Base-by-base conservation (phyloP, 257 asterid genomes). In the Penstemon newberryi region DNA sequence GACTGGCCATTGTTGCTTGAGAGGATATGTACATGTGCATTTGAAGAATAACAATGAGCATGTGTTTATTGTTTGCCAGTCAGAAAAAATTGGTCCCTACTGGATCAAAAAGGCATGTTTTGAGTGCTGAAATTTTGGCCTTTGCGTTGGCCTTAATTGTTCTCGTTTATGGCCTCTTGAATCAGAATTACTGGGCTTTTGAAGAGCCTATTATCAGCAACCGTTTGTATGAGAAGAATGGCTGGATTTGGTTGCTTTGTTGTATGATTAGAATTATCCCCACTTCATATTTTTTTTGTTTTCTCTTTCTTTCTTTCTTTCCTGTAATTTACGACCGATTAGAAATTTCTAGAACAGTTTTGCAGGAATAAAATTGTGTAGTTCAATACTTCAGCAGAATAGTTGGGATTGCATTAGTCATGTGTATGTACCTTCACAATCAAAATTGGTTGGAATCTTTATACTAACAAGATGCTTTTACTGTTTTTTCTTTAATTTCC, bases 1-100 rank as follows among this genome's bases (percentile, higher is more conserved):
- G 96, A 90, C 75, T 94, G 99, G 99, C 97, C 99, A 1, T 72
- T 86, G 86, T 79, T 90, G 72, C 87, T 94, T 56, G 99, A 94
- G 81, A 89, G 79, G 81, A 87, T 93, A 78, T 87, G 97, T 79
- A 80, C 88, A 59, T 84, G 55, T 36, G 75, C 94, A 65, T 84
- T 81, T 62, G 95, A 87, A 71, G 95, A 89, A 78, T 89, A 81
- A 76, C 44, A 58, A 63, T 64, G 67, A 70, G 58, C 49, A 36
- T 59, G 68, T 60, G 71, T 56, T 61, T 66, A 79, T 65, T 64
- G 67, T 68, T 63, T 69, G 15, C 44, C 61, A 47, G 75, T 50
- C 67, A 57, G 2, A 62, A 19, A 40, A 66, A 70, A 50, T 64
- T 69, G 75, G 78, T 84, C 79, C 77, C 62, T 72, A 37, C 81